Percentiles rank a stretch among this genome's conserved stretches.
phyloP scores from a whole-genome alignment of 2,329 filamentous ascomycete species.

The Ciborinia camelliae region DNA sequence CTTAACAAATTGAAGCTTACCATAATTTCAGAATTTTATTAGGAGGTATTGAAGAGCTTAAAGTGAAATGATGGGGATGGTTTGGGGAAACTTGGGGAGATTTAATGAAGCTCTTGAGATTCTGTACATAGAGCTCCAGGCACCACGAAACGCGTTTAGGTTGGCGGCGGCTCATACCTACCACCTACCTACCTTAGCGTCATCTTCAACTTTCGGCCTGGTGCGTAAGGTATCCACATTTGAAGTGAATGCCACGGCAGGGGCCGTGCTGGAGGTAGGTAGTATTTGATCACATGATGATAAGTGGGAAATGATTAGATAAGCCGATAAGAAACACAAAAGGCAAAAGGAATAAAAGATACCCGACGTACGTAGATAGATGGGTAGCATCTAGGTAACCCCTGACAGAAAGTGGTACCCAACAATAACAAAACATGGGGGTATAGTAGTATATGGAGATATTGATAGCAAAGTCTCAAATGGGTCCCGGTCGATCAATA shows the following conservation, averaged over 20 bases:
- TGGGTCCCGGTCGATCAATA: not conserved
- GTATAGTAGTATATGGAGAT: not conserved
- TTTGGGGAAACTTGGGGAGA: constrained; percentile 21
- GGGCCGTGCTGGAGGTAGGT: no score
- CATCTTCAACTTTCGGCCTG: not conserved
- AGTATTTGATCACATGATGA: constrained; percentile 8
- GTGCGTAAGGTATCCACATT: not conserved
- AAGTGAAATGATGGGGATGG: constrained; percentile 20
- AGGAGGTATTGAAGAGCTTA: constrained; percentile 14
- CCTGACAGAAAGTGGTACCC: constrained; percentile 2
- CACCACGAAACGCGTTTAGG: constrained; percentile 35
- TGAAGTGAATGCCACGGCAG: no score
- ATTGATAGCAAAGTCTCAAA: no score
- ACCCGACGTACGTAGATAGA: no score
- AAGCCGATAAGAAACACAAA: not conserved
- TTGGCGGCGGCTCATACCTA: constrained; percentile 17
- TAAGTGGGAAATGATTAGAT: not conserved
- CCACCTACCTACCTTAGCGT: no score
- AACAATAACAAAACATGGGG: not conserved
- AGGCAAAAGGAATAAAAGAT: not conserved
- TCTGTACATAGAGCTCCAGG: constrained; percentile 32
- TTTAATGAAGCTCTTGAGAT: constrained; percentile 28
- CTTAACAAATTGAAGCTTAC: constrained; percentile 31
- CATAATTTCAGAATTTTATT: constrained; percentile 31
- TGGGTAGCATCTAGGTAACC: no score